Evolutionary conservation across 2,329 filamentous ascomycete species (phyloP).

Genomic region (Hypomyces rosellus): DNA sequence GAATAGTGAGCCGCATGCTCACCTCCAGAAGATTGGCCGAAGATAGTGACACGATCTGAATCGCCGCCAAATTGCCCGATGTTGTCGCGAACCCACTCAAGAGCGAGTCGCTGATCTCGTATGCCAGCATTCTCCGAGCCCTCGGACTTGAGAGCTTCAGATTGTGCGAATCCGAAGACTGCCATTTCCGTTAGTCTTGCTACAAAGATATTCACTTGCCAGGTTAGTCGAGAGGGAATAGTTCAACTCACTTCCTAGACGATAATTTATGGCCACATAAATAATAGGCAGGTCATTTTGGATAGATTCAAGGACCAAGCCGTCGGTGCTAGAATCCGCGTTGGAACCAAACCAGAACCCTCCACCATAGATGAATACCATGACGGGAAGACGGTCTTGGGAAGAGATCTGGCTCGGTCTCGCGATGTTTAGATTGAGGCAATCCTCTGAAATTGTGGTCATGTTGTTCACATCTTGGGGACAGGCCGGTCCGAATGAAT

Average conservation of each 20-base stretch:
- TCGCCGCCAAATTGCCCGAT: slow-evolving; percentile 47
- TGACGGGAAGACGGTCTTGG: slow-evolving; percentile 26
- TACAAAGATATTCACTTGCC: not conserved
- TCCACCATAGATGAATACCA: slow-evolving; percentile 30
- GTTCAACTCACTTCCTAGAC: slow-evolving; percentile 15
- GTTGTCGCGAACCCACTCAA: slow-evolving; percentile 37
- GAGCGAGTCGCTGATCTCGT: slow-evolving; percentile 43
- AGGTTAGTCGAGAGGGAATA: no score
- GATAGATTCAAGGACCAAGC: slow-evolving; percentile 39
- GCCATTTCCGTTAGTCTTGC: not conserved
- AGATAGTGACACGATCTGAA: slow-evolving; percentile 32
- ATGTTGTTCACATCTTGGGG: slow-evolving; percentile 36
- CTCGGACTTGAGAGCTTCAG: slow-evolving; percentile 15
- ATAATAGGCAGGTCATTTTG: slow-evolving; percentile 32
- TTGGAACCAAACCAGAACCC: slow-evolving; percentile 27
- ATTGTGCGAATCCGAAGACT: slow-evolving; percentile 25
- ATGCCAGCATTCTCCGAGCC: slow-evolving; percentile 40
- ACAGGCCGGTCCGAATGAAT: slow-evolving; percentile 36
- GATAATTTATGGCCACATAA: slow-evolving; percentile 30
- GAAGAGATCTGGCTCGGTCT: slow-evolving; percentile 20
- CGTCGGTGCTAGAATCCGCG: slow-evolving; percentile 33
- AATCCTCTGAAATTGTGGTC: slow-evolving; percentile 32
- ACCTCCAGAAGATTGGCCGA: slow-evolving; percentile 26
- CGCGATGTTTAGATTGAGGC: slow-evolving; percentile 29
- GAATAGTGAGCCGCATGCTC: not conserved